Conservation (phyloP, 768 basidiomycete genomes). For the Pleurotus citrinopileatus region DNA sequence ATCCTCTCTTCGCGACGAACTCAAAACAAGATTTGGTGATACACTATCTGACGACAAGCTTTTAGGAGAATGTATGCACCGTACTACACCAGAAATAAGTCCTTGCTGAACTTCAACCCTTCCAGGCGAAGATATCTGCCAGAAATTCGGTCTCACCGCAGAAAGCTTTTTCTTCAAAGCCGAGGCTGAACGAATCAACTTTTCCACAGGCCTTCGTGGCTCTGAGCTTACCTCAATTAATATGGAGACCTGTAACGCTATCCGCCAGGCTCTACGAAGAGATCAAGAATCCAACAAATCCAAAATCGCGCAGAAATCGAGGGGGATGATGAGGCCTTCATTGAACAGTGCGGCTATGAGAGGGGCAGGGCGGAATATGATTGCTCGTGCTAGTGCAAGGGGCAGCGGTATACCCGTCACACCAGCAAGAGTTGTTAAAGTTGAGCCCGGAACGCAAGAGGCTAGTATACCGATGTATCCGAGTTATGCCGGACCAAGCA, state of each 20-base stretch:
- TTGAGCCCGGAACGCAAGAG: slow-evolving; percentile 34
- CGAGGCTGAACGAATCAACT: slow-evolving; percentile 42
- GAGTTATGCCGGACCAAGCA: slow-evolving; percentile 21
- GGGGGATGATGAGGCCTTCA: slow-evolving; percentile 25
- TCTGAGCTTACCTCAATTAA: slow-evolving; percentile 38
- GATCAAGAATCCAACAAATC: slow-evolving; percentile 33
- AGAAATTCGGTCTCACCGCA: slow-evolving; percentile 53
- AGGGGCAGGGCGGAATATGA: slow-evolving; percentile 16
- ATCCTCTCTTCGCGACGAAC: slow-evolving; percentile 16
- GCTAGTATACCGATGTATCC: slow-evolving; percentile 19
- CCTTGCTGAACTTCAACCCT: slow-evolving; percentile 12
- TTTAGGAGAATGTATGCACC: slow-evolving; percentile 47
- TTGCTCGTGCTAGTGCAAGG: slow-evolving; percentile 16
- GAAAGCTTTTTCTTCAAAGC: slow-evolving; percentile 63
- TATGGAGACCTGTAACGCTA: slow-evolving; percentile 45
- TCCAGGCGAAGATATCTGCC: slow-evolving; percentile 62
- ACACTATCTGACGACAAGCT: slow-evolving; percentile 37
- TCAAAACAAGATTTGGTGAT: slow-evolving; percentile 24
- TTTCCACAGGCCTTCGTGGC: slow-evolving; percentile 31
- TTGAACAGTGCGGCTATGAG: slow-evolving; percentile 29
- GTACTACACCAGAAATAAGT: not conserved
- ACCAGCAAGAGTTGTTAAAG: slow-evolving; percentile 12
- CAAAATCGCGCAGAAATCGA: slow-evolving; percentile 29
- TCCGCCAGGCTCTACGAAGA: slow-evolving; percentile 49
- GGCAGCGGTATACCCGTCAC: slow-evolving; percentile 18